Conservation (phyloP, 1,139 yeast species). For the Saccharomycopsis crataegensis region DNA sequence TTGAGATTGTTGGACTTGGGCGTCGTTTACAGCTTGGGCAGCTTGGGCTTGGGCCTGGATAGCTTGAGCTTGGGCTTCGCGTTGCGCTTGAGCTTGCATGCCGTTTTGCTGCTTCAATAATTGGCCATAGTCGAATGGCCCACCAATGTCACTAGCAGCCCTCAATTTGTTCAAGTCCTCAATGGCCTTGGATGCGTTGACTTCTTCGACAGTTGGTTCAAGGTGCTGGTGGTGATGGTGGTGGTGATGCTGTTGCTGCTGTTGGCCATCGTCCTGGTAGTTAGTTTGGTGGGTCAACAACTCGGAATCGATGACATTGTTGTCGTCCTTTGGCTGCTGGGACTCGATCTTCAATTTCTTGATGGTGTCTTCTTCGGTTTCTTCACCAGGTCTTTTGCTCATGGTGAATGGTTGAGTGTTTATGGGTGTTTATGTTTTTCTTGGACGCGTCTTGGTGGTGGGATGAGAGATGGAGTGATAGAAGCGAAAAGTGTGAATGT, state of each 20-base stretch:
- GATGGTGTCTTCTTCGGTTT: conserved; percentile 16
- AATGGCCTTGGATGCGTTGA: conserved; percentile 16
- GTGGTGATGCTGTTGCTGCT: not conserved
- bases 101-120: conserved; percentile 2
- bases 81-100: conserved; percentile 19
- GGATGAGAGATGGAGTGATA: not conserved
- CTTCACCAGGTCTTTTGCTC: conserved; percentile 21
- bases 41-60: conserved; percentile 11
- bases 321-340: conserved; percentile 17
- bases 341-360: conserved; percentile 18
- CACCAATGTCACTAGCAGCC: conserved; percentile 21
- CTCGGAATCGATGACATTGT: conserved; percentile 38
- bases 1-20: conserved; percentile 4
- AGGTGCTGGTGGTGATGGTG: conserved; percentile 23
- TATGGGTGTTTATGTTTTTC: not conserved
- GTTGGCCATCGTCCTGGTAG: conserved; percentile 6
- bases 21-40: not conserved
- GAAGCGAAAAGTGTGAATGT: conserved; percentile 1
- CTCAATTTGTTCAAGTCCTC: conserved; percentile 27
- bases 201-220: conserved; percentile 22
- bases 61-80: conserved; percentile 14
- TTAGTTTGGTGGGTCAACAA: conserved; percentile 39
- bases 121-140: conserved; percentile 20
- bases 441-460: not conserved
- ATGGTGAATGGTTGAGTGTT: conserved; percentile 5